phyloP scores from a whole-genome alignment of 768 basidiomycete genomes.

The Boletus rubropictus region DNA sequence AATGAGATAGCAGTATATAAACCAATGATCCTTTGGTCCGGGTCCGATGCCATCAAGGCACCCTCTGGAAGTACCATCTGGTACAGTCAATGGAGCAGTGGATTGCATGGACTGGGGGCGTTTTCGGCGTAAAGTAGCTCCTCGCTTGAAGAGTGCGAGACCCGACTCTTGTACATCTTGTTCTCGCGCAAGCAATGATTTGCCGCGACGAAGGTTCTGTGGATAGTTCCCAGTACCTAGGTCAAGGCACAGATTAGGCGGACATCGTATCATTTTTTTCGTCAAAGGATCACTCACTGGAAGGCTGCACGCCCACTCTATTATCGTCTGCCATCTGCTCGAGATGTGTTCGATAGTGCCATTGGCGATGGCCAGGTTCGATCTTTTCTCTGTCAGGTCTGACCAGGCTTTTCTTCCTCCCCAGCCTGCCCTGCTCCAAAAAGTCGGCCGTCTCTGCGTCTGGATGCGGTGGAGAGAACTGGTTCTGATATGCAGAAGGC shows the following conservation, averaged over 20 bases:
- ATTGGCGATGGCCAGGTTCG: conserved; percentile 88
- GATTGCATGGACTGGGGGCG: conserved; percentile 41
- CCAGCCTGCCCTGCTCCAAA: conserved; percentile 47
- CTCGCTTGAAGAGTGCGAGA: conserved; percentile 84
- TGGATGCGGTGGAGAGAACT: conserved; percentile 36
- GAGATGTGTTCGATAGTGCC: conserved; percentile 88
- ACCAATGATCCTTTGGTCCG: conserved; percentile 91
- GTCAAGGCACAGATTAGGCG: conserved; percentile 5
- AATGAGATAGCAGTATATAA: conserved; percentile 85
- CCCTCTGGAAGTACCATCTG: conserved; percentile 36
- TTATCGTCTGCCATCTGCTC: conserved; percentile 70
- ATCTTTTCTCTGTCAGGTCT: conserved; percentile 93
- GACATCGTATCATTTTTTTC: neutral
- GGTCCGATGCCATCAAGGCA: conserved; percentile 73
- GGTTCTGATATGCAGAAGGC: conserved; percentile 41
- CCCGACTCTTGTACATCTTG: conserved; percentile 90
- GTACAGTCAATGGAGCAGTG: conserved; percentile 33
- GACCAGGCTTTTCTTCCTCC: conserved; percentile 88
- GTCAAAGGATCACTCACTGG: conserved; percentile 52
- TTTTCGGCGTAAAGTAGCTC: conserved; percentile 72
- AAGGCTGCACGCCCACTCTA: conserved; percentile 70
- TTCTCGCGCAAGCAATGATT: conserved; percentile 84
- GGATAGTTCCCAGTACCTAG: conserved; percentile 79
- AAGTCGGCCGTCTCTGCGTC: conserved; percentile 31
- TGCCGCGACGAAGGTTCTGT: conserved; percentile 66